Base-by-base conservation (phyloP, 257 asterid species). In the Lycium ferocissimum region DNA sequence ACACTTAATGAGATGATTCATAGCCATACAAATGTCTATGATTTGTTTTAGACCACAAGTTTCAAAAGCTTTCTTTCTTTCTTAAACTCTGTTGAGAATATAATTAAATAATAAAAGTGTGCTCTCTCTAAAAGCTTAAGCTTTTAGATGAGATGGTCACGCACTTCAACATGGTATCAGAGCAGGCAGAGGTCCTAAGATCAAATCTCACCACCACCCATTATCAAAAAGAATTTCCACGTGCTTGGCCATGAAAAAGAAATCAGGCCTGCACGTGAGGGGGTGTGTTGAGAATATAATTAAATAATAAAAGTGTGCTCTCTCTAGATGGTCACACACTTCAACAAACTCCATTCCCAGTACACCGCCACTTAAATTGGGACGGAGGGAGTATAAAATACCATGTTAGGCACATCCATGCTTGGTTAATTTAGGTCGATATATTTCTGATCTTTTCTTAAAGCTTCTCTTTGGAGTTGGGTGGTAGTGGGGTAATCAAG, bases 11-110 rank as follows among this genome's bases (percentile, higher is more conserved):
- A 65, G 72, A 65, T 65, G 43, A 65, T 65, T 63, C 26, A 26
- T 65, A 26, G 40, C 9, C n/a, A 7, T 65, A 65, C 40, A 65
- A 65, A 14, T 67, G 75, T 13, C 6, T 33, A 49, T 9, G 1
- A 1, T 26, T 38, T 38, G 14, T 70, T 70, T 15, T 70, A 70
- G 33, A 38, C 4, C 54, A 17, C 13, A 70, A 70, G 78, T 38
- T 70, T 38, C 53, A 38, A 70, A 70, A 70, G 26, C 17, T 70
- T 40, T 40, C 33, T 43, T 70, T 70, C 79, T 70, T 70, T 70
- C 79, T 17, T 70, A 70, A 70, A 40, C 33, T 70, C 6, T 26
- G 33, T 26, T 26, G 33, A 26, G 33, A 26, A 26, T 26, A 26
- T 26, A 26, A 26, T 26, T 26, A 26, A 26, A 26, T 26, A 26